Evolutionary conservation across 306 rosid species (phyloP).

Genomic region (Crotalaria pallida): DNA sequence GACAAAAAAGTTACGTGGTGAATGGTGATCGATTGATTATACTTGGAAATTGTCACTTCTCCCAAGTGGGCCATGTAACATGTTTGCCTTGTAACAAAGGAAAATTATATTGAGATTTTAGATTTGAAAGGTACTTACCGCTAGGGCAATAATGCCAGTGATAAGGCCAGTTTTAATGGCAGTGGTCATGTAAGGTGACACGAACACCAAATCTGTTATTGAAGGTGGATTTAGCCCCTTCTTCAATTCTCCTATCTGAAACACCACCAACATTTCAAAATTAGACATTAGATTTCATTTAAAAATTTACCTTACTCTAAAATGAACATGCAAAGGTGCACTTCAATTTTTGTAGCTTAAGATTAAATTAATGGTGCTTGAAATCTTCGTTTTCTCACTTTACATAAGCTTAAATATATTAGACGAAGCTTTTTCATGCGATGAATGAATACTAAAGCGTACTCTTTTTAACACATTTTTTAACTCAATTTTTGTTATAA

Average conservation of each 20-base stretch:
- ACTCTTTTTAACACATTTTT: neutral
- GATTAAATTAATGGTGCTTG: too few relatives aligned
- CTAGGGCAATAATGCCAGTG: slow-evolving; percentile 69
- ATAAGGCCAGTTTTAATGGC: slow-evolving; percentile 68
- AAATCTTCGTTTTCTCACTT: too few relatives aligned
- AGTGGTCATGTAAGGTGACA: slow-evolving; percentile 47
- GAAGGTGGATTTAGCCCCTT: slow-evolving; percentile 78
- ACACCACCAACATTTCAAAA: neutral
- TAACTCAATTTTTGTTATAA: neutral
- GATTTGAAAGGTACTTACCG: slow-evolving; percentile 35
- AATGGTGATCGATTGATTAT: neutral
- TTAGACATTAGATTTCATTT: too few relatives aligned
- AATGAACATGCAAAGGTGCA: too few relatives aligned
- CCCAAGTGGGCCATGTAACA: neutral
- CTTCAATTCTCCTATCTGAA: slow-evolving; percentile 78
- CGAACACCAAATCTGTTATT: slow-evolving; percentile 52
- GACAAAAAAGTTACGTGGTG: too few relatives aligned
- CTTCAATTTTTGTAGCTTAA: too few relatives aligned
- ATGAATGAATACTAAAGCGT: too few relatives aligned
- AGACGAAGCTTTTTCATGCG: too few relatives aligned
- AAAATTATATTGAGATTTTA: neutral
- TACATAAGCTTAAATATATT: too few relatives aligned
- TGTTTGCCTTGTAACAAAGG: slow-evolving; percentile 4
- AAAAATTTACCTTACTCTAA: too few relatives aligned
- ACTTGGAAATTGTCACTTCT: neutral